Conservation (phyloP, 108 stramenopile species). For the Pinguiococcus pyrenoidosus region DNA sequence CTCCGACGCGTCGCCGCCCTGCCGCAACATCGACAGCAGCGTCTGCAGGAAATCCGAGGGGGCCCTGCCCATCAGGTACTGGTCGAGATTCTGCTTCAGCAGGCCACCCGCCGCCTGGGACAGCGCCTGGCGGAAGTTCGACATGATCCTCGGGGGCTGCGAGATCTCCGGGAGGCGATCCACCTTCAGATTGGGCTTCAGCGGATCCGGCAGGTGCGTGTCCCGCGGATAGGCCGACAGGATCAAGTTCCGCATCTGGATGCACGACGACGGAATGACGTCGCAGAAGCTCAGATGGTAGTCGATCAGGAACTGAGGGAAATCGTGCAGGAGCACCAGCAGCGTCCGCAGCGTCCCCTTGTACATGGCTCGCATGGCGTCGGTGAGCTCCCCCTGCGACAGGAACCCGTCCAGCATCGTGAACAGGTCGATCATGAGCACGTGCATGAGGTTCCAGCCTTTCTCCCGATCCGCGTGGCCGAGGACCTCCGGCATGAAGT, state of each 20-base stretch:
- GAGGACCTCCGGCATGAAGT: slow-evolving; percentile 86
- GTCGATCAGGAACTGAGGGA: slow-evolving; percentile 85
- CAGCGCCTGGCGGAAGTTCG: slow-evolving; percentile 45
- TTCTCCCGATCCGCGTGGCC: slow-evolving; percentile 65
- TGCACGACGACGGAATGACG: slow-evolving; percentile 86
- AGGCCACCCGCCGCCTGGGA: slow-evolving; percentile 49
- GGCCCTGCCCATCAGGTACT: slow-evolving; percentile 65
- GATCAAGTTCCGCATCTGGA: slow-evolving; percentile 92
- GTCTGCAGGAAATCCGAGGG: slow-evolving; percentile 58
- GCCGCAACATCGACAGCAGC: slow-evolving; percentile 51
- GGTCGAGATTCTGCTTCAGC: slow-evolving; percentile 68
- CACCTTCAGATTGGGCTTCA: slow-evolving; percentile 95
- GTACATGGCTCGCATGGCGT: slow-evolving; percentile 78
- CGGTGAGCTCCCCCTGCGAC: slow-evolving; percentile 51
- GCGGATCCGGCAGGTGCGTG: slow-evolving; percentile 93
- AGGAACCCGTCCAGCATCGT: slow-evolving; percentile 83
- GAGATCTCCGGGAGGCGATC: slow-evolving; percentile 86
- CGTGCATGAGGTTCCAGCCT: slow-evolving; percentile 83
- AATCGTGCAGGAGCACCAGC: slow-evolving; percentile 93
- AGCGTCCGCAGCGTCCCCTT: slow-evolving; percentile 89
- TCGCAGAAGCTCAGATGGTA: slow-evolving; percentile 94
- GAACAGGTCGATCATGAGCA: slow-evolving; percentile 82
- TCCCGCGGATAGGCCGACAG: slow-evolving; percentile 91
- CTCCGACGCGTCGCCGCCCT: slow-evolving; percentile 46
- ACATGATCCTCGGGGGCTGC: slow-evolving; percentile 68